Evolutionary conservation across 2,329 filamentous ascomycete genomes (phyloP).

Genomic region (Ceratocystis albifundus): DNA sequence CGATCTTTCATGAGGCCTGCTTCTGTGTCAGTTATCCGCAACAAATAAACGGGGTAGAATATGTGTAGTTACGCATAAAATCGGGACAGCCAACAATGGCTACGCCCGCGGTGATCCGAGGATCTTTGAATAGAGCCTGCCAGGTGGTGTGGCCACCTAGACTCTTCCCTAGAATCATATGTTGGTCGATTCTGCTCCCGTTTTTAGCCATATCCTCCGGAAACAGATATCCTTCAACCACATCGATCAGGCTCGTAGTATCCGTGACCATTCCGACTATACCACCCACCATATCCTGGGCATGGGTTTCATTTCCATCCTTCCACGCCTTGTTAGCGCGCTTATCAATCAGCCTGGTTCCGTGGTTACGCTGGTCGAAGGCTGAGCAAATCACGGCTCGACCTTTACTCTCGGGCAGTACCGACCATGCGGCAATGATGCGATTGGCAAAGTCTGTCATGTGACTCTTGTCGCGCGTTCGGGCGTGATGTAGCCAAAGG

Average conservation of each 20-base stretch:
- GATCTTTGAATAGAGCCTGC: slow-evolving; percentile 69
- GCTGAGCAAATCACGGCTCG: slow-evolving; percentile 64
- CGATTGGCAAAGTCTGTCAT: slow-evolving; percentile 68
- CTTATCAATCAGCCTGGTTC: slow-evolving; percentile 54
- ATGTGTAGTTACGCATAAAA: slow-evolving; percentile 49
- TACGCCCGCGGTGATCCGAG: slow-evolving; percentile 65
- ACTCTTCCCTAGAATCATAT: slow-evolving; percentile 71
- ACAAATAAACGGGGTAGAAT: background rate
- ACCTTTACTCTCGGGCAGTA: slow-evolving; percentile 27
- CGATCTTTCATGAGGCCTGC: slow-evolving; percentile 62
- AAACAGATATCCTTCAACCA: slow-evolving; percentile 65
- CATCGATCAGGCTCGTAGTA: slow-evolving; percentile 61
- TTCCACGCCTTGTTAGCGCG: slow-evolving; percentile 65
- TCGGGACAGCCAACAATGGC: slow-evolving; percentile 84
- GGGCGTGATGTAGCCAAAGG: slow-evolving; percentile 85
- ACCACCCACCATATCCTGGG: slow-evolving; percentile 80
- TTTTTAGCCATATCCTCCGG: slow-evolving; percentile 33
- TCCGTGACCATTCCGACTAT: slow-evolving; percentile 66
- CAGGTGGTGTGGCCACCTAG: slow-evolving; percentile 81
- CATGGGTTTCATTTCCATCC: slow-evolving; percentile 66
- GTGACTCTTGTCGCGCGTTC: slow-evolving; percentile 54
- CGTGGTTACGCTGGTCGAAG: slow-evolving; percentile 93
- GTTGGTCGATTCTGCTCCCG: slow-evolving; percentile 40
- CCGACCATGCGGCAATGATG: slow-evolving; percentile 57
- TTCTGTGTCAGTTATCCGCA: background rate